phyloP scores from a whole-genome alignment of 495 filamentous ascomycete species.

The Physcia stellaris region DNA sequence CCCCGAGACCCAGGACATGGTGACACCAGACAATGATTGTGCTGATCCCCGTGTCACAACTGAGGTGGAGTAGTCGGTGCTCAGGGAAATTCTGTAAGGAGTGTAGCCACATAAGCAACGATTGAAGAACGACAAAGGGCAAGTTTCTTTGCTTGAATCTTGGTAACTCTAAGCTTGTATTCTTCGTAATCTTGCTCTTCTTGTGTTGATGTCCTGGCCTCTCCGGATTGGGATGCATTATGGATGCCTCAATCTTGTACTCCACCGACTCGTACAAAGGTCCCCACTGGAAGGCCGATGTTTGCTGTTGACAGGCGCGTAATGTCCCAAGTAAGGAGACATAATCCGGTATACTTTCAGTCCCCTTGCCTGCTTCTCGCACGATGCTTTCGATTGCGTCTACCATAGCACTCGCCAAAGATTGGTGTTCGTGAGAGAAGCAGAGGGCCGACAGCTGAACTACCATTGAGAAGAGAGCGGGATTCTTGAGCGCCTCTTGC shows the following conservation, averaged over 20 bases:
- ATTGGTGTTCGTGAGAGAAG: conserved; percentile 4
- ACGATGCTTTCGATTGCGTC: conserved; percentile 6
- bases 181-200: background rate
- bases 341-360: conserved; percentile 4
- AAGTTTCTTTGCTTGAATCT: background rate
- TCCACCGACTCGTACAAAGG: conserved; percentile 6
- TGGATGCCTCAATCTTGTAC: background rate
- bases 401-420: conserved; percentile 4
- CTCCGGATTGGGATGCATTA: background rate
- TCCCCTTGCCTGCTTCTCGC: background rate
- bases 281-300: conserved; percentile 7
- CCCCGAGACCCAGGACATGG: conserved; percentile 9
- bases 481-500: conserved; percentile 7
- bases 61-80: conserved; percentile 7
- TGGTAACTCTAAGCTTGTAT: background rate
- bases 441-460: conserved; percentile 8
- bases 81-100: conserved; percentile 10
- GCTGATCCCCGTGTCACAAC: conserved; percentile 7
- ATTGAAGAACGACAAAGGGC: conserved; percentile 8
- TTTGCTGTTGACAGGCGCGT: conserved; percentile 8
- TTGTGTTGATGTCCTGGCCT: background rate
- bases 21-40: conserved; percentile 13
- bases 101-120: conserved; percentile 7
- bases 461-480: conserved; percentile 11
- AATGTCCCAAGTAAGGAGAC: conserved; percentile 4